These are phyloP conservation scores for Martensiomyces pterosporus DNA, from an alignment of 192 early-diverging fungal genomes.

Conservation along the genomic window DNA sequence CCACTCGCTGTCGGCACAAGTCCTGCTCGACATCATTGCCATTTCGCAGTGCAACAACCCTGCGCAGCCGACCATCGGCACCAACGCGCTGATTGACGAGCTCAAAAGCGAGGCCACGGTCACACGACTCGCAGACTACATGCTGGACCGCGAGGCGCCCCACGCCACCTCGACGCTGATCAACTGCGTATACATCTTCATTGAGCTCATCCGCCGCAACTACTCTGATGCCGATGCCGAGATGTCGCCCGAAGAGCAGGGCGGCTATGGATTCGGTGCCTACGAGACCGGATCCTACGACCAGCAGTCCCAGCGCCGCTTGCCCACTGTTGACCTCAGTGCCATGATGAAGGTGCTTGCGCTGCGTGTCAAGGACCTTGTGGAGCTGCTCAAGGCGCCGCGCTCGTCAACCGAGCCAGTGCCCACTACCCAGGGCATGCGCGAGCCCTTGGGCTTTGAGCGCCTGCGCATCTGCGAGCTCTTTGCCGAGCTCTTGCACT, in stretches of 20 bases:
- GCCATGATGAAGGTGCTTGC: conserved; percentile 88
- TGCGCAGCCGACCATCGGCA: conserved; percentile 60
- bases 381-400: conserved; percentile 67
- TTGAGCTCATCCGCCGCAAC: conserved; percentile 96
- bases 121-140: conserved; percentile 73
- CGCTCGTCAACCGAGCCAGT: conserved; percentile 56
- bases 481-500: conserved; percentile 96
- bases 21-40: conserved; percentile 77
- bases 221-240: conserved; percentile 53
- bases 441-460: conserved; percentile 88
- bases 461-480: conserved; percentile 94
- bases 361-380: conserved; percentile 71
- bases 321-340: conserved; percentile 71
- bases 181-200: conserved; percentile 94
- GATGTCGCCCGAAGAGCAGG: conserved; percentile 5
- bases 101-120: conserved; percentile 78
- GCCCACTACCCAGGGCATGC: conserved; percentile 74
- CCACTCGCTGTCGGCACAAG: conserved; percentile 78
- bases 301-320: conserved; percentile 20
- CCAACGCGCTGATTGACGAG: conserved; percentile 61
- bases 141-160: conserved; percentile 74
- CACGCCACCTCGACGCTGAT: conserved; percentile 83
- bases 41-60: conserved; percentile 70
- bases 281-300: conserved; percentile 7
- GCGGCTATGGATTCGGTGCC: conserved; percentile 5